A percentile compares a stretch with the other conserved stretches of the same genome.
phyloP scores from a whole-genome alignment of 2,329 filamentous ascomycete species.

The Apiospora marii region DNA sequence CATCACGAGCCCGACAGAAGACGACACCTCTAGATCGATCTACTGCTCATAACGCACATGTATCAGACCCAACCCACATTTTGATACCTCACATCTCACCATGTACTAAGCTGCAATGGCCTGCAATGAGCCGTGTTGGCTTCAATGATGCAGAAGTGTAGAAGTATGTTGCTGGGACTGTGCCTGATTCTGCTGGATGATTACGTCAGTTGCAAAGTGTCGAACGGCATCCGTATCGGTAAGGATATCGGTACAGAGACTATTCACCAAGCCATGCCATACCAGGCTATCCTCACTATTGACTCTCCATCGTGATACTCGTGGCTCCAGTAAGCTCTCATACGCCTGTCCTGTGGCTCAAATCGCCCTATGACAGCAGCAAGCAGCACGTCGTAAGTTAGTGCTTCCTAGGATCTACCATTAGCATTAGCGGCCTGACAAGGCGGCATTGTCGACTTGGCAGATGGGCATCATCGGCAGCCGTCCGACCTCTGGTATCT shows the following conservation, averaged over 20 bases:
- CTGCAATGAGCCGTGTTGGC: not conserved
- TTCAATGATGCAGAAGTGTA: not conserved
- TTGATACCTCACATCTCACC: constrained; percentile 5
- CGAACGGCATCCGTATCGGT: not conserved
- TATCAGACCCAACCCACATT: not conserved
- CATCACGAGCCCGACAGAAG: not conserved
- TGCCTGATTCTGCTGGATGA: not conserved
- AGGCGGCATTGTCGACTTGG: constrained; percentile 16
- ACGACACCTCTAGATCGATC: constrained; percentile 1
- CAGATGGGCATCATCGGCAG: not conserved
- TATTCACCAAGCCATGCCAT: constrained; percentile 3
- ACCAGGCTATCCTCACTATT: not conserved
- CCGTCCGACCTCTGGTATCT: not conserved
- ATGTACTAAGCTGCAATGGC: not conserved
- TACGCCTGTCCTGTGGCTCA: not conserved
- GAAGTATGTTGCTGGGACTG: too few species aligned
- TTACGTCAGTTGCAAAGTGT: constrained; percentile 10
- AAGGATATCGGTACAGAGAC: not conserved
- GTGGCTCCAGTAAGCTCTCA: constrained; percentile 5
- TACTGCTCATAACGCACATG: not conserved
- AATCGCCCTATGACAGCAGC: not conserved
- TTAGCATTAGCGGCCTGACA: constrained; percentile 18
- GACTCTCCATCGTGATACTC: not conserved
- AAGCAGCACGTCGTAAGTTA: not conserved
- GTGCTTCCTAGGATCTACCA: constrained; percentile 4